Conservation (phyloP, 1,284 basidiomycete genomes). For the Abortiporus biennis region DNA sequence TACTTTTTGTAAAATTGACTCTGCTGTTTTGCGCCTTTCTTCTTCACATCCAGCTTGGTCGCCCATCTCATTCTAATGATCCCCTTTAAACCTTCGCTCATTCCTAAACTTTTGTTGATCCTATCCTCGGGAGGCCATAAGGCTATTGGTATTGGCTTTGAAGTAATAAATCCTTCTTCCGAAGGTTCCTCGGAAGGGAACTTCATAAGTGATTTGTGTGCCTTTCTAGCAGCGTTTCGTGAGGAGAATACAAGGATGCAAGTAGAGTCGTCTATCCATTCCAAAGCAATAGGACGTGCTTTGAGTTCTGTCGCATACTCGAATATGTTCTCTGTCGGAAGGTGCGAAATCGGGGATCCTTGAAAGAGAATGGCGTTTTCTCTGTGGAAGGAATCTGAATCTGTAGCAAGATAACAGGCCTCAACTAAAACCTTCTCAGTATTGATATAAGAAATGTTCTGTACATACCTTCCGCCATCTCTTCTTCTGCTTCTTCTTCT, state of each 20-base stretch:
- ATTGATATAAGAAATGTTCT: conserved; percentile 5
- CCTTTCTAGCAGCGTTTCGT: conserved; percentile 44
- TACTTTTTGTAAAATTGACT: conserved; percentile 75
- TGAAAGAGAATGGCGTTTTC: conserved; percentile 64
- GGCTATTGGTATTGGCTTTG: conserved; percentile 60
- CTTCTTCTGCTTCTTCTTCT: conserved; percentile 33
- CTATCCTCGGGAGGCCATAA: conserved; percentile 76
- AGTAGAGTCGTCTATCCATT: conserved; percentile 77
- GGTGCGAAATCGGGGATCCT: conserved; percentile 63
- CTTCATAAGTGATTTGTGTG: conserved; percentile 45
- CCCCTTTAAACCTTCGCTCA: conserved; percentile 57
- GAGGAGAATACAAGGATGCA: conserved; percentile 69
- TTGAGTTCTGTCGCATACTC: conserved; percentile 73
- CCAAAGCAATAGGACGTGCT: conserved; percentile 58
- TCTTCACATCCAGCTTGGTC: conserved; percentile 59
- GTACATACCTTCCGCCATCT: conserved; percentile 36
- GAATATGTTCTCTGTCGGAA: conserved; percentile 67
- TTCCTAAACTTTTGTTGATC: conserved; percentile 61
- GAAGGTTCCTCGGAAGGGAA: conserved; percentile 44
- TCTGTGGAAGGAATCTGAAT: conserved; percentile 36
- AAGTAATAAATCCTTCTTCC: conserved; percentile 49
- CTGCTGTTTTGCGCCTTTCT: conserved; percentile 58
- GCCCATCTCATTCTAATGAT: conserved; percentile 69
- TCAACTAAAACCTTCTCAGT: too few relatives aligned
- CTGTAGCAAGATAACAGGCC: conserved; percentile 11